Evolutionary conservation across 2,329 filamentous ascomycete genomes (phyloP), one percentile per base, ranked within the genome.

Genomic region (Zalaria obscura): DNA sequence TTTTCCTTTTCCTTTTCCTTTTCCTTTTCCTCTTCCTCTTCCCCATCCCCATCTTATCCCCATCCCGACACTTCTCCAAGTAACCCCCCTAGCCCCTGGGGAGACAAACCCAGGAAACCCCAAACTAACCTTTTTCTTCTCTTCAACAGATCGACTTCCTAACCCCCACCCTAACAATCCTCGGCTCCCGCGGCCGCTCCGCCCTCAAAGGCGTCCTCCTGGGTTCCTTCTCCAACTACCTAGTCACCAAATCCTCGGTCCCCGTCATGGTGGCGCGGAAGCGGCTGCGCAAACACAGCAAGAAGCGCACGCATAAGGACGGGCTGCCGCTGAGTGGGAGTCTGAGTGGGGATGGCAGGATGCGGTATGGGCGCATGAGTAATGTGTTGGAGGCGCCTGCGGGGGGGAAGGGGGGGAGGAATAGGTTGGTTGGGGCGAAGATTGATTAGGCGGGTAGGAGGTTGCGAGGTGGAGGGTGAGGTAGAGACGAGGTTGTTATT

Each of bases 221-320:
- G 27, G 91, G 91, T 26, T 95, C 88, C 0, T 96, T 98, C 62
- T 93, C 85, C 46, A 96, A 96, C 58, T 98, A 98, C 56, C 72
- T 98, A 5, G 88, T 98, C 28, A 93, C 87, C 32, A 96, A 96
- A 66, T 93, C 86, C 48, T 93, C 85, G 2, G 87, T 93, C 10
- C 91, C 91, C 0, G 91, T 98, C 45, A 98, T 98, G 91, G 91
- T 96, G 31, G 91, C 91, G 5, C 73, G 91, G 45, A 95, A 93
- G 43, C 40, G 46, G 46, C 45, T 41, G 27, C 40, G 42, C 42
- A 29, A 36, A n/a, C 36, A 18, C 27, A 42, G 43, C 28, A 48
- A 48, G 28, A 43, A 45, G 38, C 45, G 44, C 26, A 29, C 44
- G 2, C 43, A 48, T 38, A 48, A 48, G 44, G 46, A 48, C 38